A percentile compares a stretch with the other conserved stretches of the same genome.
These are phyloP conservation scores for Globisporangium ultimum DNA, from an alignment of 352 stramenopile genomes.

Conservation along the genomic window DNA sequence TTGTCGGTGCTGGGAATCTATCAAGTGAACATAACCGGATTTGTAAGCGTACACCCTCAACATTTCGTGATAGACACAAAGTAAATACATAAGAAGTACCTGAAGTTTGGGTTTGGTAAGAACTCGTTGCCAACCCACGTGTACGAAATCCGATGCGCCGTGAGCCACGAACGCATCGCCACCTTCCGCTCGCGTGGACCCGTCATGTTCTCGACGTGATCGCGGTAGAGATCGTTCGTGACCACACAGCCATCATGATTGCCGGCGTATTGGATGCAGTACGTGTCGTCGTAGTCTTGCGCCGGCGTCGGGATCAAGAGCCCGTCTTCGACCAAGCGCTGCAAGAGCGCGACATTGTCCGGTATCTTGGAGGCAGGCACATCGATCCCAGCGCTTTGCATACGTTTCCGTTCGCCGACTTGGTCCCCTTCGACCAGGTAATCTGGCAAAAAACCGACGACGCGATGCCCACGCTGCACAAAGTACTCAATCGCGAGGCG, in stretches of 20 bases:
- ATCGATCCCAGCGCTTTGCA: conserved; percentile 18
- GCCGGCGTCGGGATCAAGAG: conserved; percentile 75
- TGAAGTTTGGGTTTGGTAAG: conserved; percentile 85
- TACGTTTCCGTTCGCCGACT: conserved; percentile 30
- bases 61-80: no score
- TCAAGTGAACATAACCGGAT: no score
- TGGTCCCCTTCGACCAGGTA: conserved; percentile 67
- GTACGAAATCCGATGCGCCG: conserved; percentile 80
- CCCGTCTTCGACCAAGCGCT: conserved; percentile 64
- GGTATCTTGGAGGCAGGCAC: conserved; percentile 57
- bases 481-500: conserved; percentile 76
- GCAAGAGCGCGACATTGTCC: conserved; percentile 68
- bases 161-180: conserved; percentile 64
- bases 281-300: conserved; percentile 89
- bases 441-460: conserved; percentile 83
- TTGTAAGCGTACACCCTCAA: no score
- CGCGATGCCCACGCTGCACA: conserved; percentile 56
- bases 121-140: conserved; percentile 88
- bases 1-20: no score
- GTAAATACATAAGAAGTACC: conserved; percentile 16
- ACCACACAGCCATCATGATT: conserved; percentile 74
- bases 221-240: conserved; percentile 87
- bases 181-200: conserved; percentile 51
- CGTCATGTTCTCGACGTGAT: conserved; percentile 75
- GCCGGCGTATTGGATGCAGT: conserved; percentile 88